Evolutionary conservation across 495 filamentous ascomycete genomes (phyloP), one percentile per base, ranked within the genome.

Genomic region (Daldinia grandis): DNA sequence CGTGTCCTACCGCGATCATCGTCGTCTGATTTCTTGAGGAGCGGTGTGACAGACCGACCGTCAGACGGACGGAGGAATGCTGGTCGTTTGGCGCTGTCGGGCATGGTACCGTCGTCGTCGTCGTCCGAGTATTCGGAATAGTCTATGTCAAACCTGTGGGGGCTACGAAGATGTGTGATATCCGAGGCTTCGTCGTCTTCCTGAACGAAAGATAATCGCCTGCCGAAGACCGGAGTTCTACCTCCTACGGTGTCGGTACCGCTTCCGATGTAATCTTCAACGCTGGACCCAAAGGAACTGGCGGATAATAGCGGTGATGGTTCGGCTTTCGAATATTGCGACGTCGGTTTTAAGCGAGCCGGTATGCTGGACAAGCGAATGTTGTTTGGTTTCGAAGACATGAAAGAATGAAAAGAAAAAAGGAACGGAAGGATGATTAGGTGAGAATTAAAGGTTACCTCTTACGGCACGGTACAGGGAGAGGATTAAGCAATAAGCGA

Each of bases 31-130:
- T 74, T 76, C 58, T 74, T 71, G 10, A 90, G 78, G 33, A 91
- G 74, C 44, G 87, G 87, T 66, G 84, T 79, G 60, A 82, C 80
- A 38, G 85, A 84, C 33, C 81, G 87, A 64, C 81, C 83, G 70
- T 87, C 84, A 3, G 77, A 79, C 17, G 84, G 79, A 57, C 82
- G 81, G 66, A 86, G 79, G 64, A 85, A 73, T 50, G 82, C 73
- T 27, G 87, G 81, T 38, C 72, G 56, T 44, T 59, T 67, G 27
- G 57, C 67, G 40, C 40, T 58, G 14, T 71, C 69, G 8, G 72
- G 38, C 75, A 75, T 76, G 24, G 57, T 62, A 60, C 81, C 78
- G 54, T 74, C 78, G 51, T 74, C 66, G 69, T 47, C 68, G 60
- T 74, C 61, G 31, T 68, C 62, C 14, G 59, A 58, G 55, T 70